phyloP scores from a whole-genome alignment of 2,329 filamentous ascomycete species.

The Penicillium fuscoglaucum region DNA sequence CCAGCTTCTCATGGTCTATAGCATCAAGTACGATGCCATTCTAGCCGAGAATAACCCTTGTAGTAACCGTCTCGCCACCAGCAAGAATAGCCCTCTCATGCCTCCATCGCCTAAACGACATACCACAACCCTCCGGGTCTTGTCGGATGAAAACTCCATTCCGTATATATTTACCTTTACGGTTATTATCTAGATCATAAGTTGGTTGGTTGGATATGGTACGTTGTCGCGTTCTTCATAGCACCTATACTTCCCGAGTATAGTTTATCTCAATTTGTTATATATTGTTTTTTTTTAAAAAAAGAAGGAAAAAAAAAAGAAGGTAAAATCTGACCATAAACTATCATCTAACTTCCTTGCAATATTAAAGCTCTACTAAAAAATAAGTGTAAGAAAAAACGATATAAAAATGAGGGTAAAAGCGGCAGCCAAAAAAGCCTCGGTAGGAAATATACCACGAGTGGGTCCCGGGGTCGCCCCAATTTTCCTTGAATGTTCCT shows the following conservation, averaged over 20 bases:
- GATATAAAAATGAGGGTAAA: neutral
- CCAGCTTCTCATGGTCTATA: neutral
- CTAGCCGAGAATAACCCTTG: neutral
- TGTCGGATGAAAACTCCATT: neutral
- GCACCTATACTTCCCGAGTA: neutral
- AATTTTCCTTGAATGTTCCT: neutral
- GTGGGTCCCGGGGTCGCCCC: neutral
- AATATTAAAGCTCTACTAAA: neutral
- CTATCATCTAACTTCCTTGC: too few relatives aligned
- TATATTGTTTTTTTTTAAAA: neutral
- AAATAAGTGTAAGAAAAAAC: neutral
- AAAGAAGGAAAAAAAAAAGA: too few relatives aligned
- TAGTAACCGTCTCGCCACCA: neutral
- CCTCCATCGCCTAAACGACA: neutral
- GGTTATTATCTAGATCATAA: too few relatives aligned
- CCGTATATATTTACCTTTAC: neutral
- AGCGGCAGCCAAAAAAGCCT: neutral
- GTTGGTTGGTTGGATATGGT: neutral
- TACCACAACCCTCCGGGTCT: neutral
- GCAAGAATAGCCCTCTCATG: neutral
- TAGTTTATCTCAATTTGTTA: neutral
- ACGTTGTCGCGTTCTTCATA: neutral
- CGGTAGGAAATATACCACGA: neutral
- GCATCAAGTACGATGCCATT: neutral
- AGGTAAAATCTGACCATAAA: too few relatives aligned